A percentile compares a stretch with the other conserved stretches of the same genome.
phyloP scores from a whole-genome alignment of 192 early-diverging fungal genomes.

The Rhizoclosmatium sp. region DNA sequence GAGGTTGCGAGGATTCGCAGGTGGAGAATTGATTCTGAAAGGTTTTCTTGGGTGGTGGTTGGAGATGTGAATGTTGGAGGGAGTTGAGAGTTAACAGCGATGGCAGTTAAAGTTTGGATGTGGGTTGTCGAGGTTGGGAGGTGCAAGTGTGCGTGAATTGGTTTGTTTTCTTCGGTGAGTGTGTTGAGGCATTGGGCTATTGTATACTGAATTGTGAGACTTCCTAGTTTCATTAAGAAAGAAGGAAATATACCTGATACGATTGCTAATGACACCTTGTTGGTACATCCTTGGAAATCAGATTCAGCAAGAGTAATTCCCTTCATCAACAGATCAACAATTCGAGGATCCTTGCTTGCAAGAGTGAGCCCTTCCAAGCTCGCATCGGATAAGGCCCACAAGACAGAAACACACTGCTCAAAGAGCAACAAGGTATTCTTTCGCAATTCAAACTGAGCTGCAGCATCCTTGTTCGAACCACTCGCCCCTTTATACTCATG shows the following conservation, averaged over 20 bases:
- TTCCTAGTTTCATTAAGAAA: background rate
- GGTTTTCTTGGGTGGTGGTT: background rate
- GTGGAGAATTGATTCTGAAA: slow-evolving; percentile 25
- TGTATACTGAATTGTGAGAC: background rate
- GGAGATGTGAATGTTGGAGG: background rate
- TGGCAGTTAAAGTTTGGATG: background rate
- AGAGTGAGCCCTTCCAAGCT: background rate
- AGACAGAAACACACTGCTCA: slow-evolving; percentile 62
- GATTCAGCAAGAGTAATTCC: background rate
- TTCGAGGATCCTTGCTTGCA: background rate
- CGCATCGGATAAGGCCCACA: slow-evolving; percentile 13
- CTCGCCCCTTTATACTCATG: slow-evolving; percentile 27
- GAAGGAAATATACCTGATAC: slow-evolving; percentile 33
- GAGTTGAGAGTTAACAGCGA: background rate
- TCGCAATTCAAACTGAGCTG: background rate
- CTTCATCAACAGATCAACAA: background rate
- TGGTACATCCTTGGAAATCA: slow-evolving; percentile 15
- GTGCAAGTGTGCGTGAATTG: slow-evolving; percentile 60
- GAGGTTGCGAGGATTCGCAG: slow-evolving; percentile 76
- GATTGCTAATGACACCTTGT: background rate
- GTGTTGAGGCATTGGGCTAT: slow-evolving; percentile 81
- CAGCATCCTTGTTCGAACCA: background rate
- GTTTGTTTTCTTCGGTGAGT: slow-evolving; percentile 79
- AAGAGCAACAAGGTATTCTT: background rate
- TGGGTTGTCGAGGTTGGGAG: slow-evolving; percentile 48